phyloP scores from a whole-genome alignment of 2,329 filamentous ascomycete genomes.

The Alternaria novae-zelandiae region DNA sequence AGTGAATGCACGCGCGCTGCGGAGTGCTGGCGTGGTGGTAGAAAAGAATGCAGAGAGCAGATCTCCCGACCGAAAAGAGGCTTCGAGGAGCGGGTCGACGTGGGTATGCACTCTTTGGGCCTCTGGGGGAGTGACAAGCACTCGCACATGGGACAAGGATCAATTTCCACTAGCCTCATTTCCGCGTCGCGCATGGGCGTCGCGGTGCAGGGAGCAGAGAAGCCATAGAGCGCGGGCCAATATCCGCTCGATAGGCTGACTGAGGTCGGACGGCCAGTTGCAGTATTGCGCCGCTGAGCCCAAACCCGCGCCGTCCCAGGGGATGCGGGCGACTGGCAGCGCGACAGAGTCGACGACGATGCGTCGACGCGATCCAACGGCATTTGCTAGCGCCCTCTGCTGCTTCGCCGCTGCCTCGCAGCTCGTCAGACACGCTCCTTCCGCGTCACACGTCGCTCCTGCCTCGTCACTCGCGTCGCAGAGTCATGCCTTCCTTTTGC shows the following conservation, averaged over 20 bases:
- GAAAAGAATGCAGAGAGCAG: slow-evolving; percentile 28
- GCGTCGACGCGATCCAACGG: slow-evolving; percentile 11
- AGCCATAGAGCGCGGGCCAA: slow-evolving; percentile 20
- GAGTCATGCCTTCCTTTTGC: slow-evolving; percentile 12
- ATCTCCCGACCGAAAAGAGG: slow-evolving; percentile 28
- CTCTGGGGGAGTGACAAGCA: slow-evolving; percentile 26
- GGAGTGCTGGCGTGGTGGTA: slow-evolving; percentile 25
- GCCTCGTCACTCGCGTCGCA: slow-evolving; percentile 7
- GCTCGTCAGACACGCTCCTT: neutral
- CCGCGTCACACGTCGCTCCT: slow-evolving; percentile 9
- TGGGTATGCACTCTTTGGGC: slow-evolving; percentile 19
- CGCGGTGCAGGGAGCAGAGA: slow-evolving; percentile 4
- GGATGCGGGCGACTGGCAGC: slow-evolving; percentile 8
- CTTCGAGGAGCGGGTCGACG: slow-evolving; percentile 20
- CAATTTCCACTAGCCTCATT: slow-evolving; percentile 32
- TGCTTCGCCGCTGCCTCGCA: slow-evolving; percentile 1
- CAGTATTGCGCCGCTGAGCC: slow-evolving; percentile 7
- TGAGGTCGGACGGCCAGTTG: neutral
- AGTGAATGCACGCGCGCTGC: slow-evolving; percentile 34
- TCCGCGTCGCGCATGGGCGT: slow-evolving; percentile 31
- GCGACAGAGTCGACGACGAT: slow-evolving; percentile 1
- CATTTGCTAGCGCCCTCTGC: slow-evolving; percentile 3
- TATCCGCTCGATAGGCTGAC: slow-evolving; percentile 11
- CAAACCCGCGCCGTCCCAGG: slow-evolving; percentile 26
- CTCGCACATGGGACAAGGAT: slow-evolving; percentile 24